Evolutionary conservation across 805 yeast genomes (phyloP).

Genomic region (Wickerhamiella vanderwaltii): DNA sequence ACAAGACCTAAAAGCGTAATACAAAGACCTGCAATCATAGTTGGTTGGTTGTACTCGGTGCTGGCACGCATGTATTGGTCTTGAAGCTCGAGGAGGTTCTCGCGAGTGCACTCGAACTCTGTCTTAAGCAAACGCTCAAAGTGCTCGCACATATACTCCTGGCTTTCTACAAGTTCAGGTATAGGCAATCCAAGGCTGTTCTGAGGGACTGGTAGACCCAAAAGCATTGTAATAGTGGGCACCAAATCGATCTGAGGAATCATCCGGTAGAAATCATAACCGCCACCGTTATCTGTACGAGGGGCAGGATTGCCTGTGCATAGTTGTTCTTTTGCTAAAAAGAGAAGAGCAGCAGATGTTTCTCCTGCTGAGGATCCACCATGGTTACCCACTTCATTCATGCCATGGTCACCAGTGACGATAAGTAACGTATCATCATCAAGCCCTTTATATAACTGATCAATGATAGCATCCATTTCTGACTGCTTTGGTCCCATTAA

Average conservation of each 20-base stretch:
- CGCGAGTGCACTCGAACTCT: constrained; percentile 11
- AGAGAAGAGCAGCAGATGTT: constrained; percentile 70
- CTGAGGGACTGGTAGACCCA: constrained; percentile 56
- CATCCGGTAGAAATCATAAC: constrained; percentile 39
- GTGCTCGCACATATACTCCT: constrained; percentile 21
- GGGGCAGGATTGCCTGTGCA: constrained; percentile 16
- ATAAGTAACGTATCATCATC: constrained; percentile 50
- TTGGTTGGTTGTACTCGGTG: constrained; percentile 54
- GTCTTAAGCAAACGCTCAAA: constrained; percentile 7
- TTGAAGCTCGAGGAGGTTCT: constrained; percentile 32
- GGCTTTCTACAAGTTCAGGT: constrained; percentile 36
- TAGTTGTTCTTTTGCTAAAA: constrained; percentile 38
- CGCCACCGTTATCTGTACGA: constrained; percentile 30
- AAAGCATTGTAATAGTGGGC: constrained; percentile 50
- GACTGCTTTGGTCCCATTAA: constrained; percentile 71
- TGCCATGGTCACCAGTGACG: constrained; percentile 88
- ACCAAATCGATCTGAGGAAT: constrained; percentile 63
- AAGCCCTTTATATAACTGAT: constrained; percentile 35
- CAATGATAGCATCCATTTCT: constrained; percentile 72
- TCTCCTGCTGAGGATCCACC: constrained; percentile 94
- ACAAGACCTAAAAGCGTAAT: constrained; percentile 26
- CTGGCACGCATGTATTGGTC: constrained; percentile 31
- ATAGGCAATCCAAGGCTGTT: constrained; percentile 66
- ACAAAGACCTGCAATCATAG: constrained; percentile 35
- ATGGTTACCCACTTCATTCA: constrained; percentile 91